Base-by-base conservation (phyloP, 371 early-diverging fungal species). In the Mortierella sp. region DNA sequence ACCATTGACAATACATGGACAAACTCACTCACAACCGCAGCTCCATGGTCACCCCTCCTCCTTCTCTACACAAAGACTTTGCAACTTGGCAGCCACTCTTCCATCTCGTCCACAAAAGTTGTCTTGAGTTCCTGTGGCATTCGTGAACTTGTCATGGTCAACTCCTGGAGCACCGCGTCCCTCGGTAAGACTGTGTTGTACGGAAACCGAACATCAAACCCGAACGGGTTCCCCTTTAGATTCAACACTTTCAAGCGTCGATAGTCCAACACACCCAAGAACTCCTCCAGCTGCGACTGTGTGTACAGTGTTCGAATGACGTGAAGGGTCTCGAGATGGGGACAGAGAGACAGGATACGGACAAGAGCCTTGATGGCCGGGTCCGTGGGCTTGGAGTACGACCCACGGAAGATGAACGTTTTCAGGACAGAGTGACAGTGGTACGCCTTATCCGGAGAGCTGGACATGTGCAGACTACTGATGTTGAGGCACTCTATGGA, bases 331-430 rank as follows among this genome's bases (percentile, higher is more conserved):
- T 57, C 58, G 18, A 64, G n/a, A 3, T 28, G 23, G 14, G 56
- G 56, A 31, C 56, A 42, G 18, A 49, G n/a, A 3, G 49, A 30
- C 18, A 50, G 13, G 49, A 49, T 53, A 12, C n/a, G 21, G 12
- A 51, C 4, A 10, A 50, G 24, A 6, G 58, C 38, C 21, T 47
- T 23, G 13, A 30, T 2, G 3, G 31, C 9, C 1, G 10, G 7
- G 8, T 50, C 46, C 34, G 28, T 51, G 19, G 31, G 23, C 45
- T 3, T 21, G 21, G 13, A 8, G 39, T 54, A 30, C 8, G 47
- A 34, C 9, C 62, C 62, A 23, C 54, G 53, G 18, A 46, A 54
- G 26, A 26, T 24, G n/a, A 54, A 47, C 14, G 47, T 21, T 31
- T 46, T 8, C 24, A 39, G 26, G 24, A 27, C 19, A 14, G 54